A percentile compares a stretch with the other conserved stretches of the same genome.
phyloP scores from a whole-genome alignment of 208 protist genomes.

The Herpetomonas tarakana region DNA sequence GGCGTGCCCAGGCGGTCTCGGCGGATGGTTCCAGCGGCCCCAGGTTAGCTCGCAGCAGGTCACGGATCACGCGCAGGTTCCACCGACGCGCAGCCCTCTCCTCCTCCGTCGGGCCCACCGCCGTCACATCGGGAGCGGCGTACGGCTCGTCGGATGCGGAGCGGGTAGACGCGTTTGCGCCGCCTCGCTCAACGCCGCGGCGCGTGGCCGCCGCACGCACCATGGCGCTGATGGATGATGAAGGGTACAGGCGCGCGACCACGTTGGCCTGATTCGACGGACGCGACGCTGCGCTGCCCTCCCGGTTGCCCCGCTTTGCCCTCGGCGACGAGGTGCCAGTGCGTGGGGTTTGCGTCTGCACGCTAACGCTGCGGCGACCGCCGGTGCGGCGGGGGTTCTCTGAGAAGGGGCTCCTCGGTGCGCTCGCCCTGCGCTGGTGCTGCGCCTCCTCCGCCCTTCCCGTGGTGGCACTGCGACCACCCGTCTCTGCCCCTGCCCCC shows the following conservation, averaged over 20 bases:
- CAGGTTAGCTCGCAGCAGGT: constrained; percentile 18
- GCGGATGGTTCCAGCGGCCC: background rate
- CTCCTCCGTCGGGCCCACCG: background rate
- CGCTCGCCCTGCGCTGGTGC: too few species aligned
- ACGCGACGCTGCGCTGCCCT: too few species aligned
- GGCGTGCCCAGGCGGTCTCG: background rate
- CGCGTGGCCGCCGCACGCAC: background rate
- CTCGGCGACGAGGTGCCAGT: background rate
- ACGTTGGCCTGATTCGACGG: too few species aligned
- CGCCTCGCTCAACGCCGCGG: background rate
- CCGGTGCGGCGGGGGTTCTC: too few species aligned
- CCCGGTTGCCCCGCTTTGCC: too few species aligned
- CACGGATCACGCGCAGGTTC: constrained; percentile 14
- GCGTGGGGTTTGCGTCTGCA: background rate
- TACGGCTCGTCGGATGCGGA: background rate
- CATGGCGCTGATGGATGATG: background rate
- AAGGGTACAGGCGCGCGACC: background rate
- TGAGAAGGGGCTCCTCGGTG: background rate
- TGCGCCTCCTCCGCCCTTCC: too few species aligned
- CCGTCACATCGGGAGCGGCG: too few species aligned
- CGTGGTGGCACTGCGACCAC: too few species aligned
- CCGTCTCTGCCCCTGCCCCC: too few species aligned
- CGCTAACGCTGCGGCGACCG: background rate
- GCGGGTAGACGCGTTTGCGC: background rate
- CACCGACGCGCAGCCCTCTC: constrained; percentile 10